These are phyloP conservation scores for Begonia loranthoides DNA, from an alignment of 306 rosid species.

Conservation along the genomic window DNA sequence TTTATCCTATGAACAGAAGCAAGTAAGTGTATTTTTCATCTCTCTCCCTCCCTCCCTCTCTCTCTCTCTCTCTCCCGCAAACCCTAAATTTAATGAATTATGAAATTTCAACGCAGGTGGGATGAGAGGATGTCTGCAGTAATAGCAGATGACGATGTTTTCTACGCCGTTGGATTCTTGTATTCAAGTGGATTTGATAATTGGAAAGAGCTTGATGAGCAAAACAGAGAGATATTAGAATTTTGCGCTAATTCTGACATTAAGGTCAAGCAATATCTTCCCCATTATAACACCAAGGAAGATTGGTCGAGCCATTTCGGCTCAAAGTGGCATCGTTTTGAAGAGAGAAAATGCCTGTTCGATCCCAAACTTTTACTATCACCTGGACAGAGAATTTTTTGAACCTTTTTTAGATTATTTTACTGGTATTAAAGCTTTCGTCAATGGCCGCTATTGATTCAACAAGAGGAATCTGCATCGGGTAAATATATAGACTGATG, in stretches of 20 bases:
- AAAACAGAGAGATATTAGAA: slow-evolving; percentile 30
- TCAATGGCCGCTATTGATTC: too few relatives aligned
- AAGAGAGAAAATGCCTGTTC: slow-evolving; percentile 27
- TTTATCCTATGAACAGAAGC: slow-evolving; percentile 42
- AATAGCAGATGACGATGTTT: slow-evolving; percentile 51
- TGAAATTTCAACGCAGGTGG: slow-evolving; percentile 68
- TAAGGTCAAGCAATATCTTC: slow-evolving; percentile 43
- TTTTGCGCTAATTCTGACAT: slow-evolving; percentile 33
- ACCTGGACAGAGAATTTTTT: slow-evolving; percentile 69
- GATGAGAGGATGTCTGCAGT: slow-evolving; percentile 52
- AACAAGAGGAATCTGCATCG: too few relatives aligned
- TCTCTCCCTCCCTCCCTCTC: too few relatives aligned
- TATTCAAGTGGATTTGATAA: slow-evolving; percentile 18
- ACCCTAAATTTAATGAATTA: too few relatives aligned
- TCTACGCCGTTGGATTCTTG: slow-evolving; percentile 38
- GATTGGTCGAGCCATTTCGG: slow-evolving; percentile 63
- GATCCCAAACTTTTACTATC: slow-evolving; percentile 63
- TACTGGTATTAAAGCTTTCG: too few relatives aligned
- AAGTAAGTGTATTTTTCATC: slow-evolving; percentile 25
- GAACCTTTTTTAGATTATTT: too few relatives aligned
- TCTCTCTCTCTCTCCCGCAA: too few relatives aligned
- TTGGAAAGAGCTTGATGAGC: slow-evolving; percentile 19
- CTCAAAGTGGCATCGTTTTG: slow-evolving; percentile 40
- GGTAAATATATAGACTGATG: too few relatives aligned
- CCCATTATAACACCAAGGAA: slow-evolving; percentile 20